Base-by-base conservation (phyloP, 441 rosid species). In the Adansonia grandidieri region DNA sequence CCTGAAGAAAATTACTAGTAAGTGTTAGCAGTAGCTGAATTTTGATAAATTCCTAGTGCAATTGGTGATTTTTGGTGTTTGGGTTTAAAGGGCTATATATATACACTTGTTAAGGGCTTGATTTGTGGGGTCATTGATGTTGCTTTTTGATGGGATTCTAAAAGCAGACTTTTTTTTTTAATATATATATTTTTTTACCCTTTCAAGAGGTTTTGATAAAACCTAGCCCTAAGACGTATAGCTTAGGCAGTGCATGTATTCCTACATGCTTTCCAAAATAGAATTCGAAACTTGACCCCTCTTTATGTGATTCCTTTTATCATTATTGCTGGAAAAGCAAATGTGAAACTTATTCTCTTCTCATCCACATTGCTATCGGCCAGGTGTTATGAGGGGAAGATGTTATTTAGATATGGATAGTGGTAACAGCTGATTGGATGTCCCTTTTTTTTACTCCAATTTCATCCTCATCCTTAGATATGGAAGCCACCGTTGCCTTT, bases 241-340 rank as follows among this genome's bases (percentile, higher is more conserved):
- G n/a, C n/a, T n/a, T n/a, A n/a, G 14, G 70, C 51, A 77, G 57
- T 66, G 14, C 50, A 86, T 80, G 80, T 48, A 77, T 78, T 17
- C 81, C 47, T 65, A 40, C 69, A 61, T n/a, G 3, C 50, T 54
- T 61, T 70, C n/a, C 68, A 60, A 17, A 65, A n/a, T 60, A 40
- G 17, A 84, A 82, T 80, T 78, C 81, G 81, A 75, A 28, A 68
- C 58, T 14, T 75, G 42, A 72, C 84, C 79, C 82, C 40, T 44
- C 81, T 85, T 81, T 80, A 76, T 70, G 77, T 81, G 80, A 87
- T 91, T 87, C 92, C 81, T 74, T 68, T n/a, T n/a, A 56, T 79
- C 89, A 85, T 88, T 85, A 89, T 86, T 84, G 85, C 78, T 83
- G 81, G 81, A 82, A 78, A 85, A 85, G n/a, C 78, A 78, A n/a